Conservation (phyloP, 2,329 filamentous ascomycete genomes). For the Fusarium chuoi region DNA sequence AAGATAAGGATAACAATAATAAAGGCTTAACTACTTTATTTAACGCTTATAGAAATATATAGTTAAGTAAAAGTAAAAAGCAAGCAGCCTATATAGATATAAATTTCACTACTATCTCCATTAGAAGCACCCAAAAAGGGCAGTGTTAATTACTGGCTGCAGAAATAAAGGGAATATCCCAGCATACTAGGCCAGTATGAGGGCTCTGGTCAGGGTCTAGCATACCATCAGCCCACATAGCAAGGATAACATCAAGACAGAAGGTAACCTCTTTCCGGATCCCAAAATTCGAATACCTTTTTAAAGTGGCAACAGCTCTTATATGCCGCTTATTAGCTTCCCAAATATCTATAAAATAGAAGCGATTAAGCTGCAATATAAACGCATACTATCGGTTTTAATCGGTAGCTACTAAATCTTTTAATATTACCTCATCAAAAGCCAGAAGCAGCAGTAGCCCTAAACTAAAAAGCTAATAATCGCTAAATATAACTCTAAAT, state of each 20-base stretch:
- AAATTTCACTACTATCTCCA: not conserved
- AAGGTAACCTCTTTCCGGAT: constrained; percentile 2
- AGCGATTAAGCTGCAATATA: not conserved
- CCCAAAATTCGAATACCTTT: not conserved
- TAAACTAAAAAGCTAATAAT: constrained; percentile 16
- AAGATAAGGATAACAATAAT: no score
- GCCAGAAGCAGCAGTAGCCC: no score
- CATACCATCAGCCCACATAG: not conserved
- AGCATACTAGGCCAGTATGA: not conserved
- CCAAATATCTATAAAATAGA: not conserved
- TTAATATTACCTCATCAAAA: not conserved
- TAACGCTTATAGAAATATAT: not conserved
- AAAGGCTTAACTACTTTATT: not conserved
- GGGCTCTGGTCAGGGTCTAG: not conserved
- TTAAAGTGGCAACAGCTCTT: not conserved
- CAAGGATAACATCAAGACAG: not conserved
- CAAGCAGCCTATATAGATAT: not conserved
- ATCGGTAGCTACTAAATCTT: not conserved
- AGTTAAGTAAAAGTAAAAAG: not conserved
- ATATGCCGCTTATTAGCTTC: constrained; percentile 15
- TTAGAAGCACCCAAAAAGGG: not conserved
- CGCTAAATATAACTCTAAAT: constrained; percentile 8
- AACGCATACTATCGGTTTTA: not conserved
- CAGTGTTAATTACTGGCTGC: not conserved
- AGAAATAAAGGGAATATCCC: not conserved